A percentile compares a stretch with the other conserved stretches of the same genome.
Conservation (phyloP, 176 grass and related monocot species). For the barley (Hordeum vulgare) region DNA sequence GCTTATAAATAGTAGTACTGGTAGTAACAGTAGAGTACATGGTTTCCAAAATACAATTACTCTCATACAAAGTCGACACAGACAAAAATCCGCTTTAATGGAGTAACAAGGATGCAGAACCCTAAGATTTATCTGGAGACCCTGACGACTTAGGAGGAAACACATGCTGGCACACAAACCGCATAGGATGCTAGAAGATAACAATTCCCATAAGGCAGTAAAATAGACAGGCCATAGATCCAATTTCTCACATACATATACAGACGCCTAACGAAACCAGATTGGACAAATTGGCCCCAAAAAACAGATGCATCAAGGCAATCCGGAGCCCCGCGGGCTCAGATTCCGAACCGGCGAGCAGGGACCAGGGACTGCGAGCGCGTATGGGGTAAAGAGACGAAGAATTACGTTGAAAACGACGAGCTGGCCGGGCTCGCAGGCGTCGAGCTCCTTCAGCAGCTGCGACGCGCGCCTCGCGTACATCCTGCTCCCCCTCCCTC, state of each 20-base stretch:
- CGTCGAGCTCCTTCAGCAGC: slow-evolving; percentile 65
- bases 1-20: background rate
- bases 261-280: background rate
- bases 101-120: background rate
- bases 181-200: background rate
- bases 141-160: background rate
- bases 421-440: slow-evolving; percentile 71
- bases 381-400: background rate
- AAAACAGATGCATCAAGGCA: background rate
- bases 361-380: background rate
- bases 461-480: slow-evolving; percentile 70
- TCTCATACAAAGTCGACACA: too few species aligned
- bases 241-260: background rate
- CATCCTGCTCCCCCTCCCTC: slow-evolving; percentile 32
- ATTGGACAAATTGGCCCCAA: background rate
- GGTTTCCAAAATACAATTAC: too few species aligned
- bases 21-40: too few species aligned
- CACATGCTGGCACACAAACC: background rate
- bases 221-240: background rate
- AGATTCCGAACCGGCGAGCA: background rate
- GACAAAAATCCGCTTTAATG: too few species aligned
- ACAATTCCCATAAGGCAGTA: background rate
- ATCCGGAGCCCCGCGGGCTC: background rate
- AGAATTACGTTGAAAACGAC: slow-evolving; percentile 50
- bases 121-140: background rate